Conservation (phyloP, 2,329 filamentous ascomycete genomes). For the Cladosporium sp. region DNA sequence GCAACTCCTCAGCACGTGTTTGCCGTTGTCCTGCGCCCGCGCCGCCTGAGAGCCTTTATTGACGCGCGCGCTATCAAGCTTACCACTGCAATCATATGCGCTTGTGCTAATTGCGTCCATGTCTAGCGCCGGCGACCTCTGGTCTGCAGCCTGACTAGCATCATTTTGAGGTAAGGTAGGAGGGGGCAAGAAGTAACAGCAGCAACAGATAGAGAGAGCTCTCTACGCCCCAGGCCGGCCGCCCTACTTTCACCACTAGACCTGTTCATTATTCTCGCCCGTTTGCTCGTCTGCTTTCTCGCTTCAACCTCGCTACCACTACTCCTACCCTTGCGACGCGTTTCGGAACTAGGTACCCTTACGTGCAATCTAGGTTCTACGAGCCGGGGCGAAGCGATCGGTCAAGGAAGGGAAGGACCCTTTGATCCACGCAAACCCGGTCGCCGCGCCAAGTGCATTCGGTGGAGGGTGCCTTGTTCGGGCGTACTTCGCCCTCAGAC, state of each 20-base stretch:
- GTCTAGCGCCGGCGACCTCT: constrained; percentile 9
- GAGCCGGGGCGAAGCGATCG: constrained; percentile 3
- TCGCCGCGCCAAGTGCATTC: neutral
- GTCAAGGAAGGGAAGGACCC: neutral
- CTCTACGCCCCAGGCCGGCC: neutral
- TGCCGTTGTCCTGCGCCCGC: neutral
- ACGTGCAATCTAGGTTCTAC: constrained; percentile 10
- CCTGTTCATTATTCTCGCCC: neutral
- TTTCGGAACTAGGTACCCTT: neutral
- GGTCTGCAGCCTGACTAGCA: constrained; percentile 12
- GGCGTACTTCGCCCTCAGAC: constrained; percentile 6
- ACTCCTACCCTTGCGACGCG: neutral
- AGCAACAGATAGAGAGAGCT: neutral
- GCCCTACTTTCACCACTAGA: too few species aligned
- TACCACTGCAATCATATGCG: constrained; percentile 10
- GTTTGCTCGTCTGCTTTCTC: constrained; percentile 1
- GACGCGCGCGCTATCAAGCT: constrained; percentile 10
- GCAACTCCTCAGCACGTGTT: constrained; percentile 3
- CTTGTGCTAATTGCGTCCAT: constrained; percentile 8
- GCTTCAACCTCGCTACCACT: constrained; percentile 9
- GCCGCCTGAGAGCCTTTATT: neutral
- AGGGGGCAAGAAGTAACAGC: neutral
- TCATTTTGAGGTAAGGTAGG: neutral
- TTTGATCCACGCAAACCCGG: constrained; percentile 1
- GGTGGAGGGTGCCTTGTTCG: constrained; percentile 4